Percentiles rank a stretch among this genome's conserved stretches.
Conservation (phyloP, 2,329 filamentous ascomycete genomes). For the Exophiala sideris region DNA sequence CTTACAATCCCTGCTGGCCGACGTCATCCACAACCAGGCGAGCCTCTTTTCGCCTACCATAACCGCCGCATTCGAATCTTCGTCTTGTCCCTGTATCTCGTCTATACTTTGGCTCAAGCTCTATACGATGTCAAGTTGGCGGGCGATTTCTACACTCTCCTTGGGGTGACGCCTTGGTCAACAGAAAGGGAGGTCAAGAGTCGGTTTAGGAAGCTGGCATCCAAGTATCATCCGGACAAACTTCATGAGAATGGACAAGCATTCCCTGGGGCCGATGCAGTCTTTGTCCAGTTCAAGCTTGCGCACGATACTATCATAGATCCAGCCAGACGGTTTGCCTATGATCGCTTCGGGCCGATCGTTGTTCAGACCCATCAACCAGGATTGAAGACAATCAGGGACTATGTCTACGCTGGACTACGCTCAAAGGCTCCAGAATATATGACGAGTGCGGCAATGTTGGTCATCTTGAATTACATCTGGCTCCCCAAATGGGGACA, state of each 20-base stretch:
- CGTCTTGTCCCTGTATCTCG: constrained; percentile 78
- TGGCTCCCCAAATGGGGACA: constrained; percentile 26
- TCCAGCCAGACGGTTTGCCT: constrained; percentile 74
- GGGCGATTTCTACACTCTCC: constrained; percentile 74
- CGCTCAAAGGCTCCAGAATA: constrained; percentile 41
- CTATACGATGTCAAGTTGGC: constrained; percentile 71
- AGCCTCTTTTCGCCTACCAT: constrained; percentile 66
- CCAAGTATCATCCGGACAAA: constrained; percentile 82
- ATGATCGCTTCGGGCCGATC: constrained; percentile 80
- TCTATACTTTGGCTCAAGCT: constrained; percentile 90
- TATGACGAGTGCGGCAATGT: constrained; percentile 34
- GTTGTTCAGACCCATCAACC: constrained; percentile 57
- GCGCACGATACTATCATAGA: constrained; percentile 81
- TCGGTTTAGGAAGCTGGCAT: constrained; percentile 72
- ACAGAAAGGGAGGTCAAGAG: constrained; percentile 79
- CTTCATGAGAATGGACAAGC: constrained; percentile 36
- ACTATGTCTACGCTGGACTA: constrained; percentile 70
- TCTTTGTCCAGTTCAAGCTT: constrained; percentile 79
- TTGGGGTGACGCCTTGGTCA: constrained; percentile 62
- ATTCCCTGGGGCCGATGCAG: constrained; percentile 31
- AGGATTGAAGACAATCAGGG: constrained; percentile 56
- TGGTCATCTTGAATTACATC: constrained; percentile 29
- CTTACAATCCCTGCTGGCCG: constrained; percentile 86
- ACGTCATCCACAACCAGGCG: constrained; percentile 68
- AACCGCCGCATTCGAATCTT: constrained; percentile 77